Base-by-base conservation (phyloP, 1,284 basidiomycete genomes). In the Cryptococcus sp. region DNA sequence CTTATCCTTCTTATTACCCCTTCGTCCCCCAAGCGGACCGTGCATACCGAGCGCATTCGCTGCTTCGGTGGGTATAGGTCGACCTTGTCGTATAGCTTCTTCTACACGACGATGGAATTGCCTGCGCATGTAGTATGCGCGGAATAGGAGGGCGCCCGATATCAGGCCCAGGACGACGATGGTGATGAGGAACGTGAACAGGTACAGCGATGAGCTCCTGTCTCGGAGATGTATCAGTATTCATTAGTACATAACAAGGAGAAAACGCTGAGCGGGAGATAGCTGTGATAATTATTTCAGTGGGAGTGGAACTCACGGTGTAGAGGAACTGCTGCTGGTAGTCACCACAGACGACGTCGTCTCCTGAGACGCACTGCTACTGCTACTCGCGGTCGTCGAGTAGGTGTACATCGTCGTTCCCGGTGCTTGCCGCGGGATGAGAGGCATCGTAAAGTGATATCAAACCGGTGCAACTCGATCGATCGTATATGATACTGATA, bases 111-210 rank as follows among this genome's bases (percentile, higher is more conserved):
- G 58, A 22, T 69, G 73, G 53, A 73, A 77, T 45, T 71, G 65
- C 13, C 75, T 63, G 17, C 76, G 66, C 8, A 77, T 54, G 50
- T 72, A 56, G 60, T 71, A 70, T 3, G 76, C 76, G 16, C 78
- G 65, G 25, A 72, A 54, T 23, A 80, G 58, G 10, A 80, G 68
- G 3, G 56, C 67, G 35, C 64, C 68, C 10, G 73, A 71, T 17
- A 79, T 76, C 8, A 67, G 38, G 2, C 62, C 68, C 41, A 79
- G 71, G 27, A 78, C 64, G 40, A 77, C 55, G 51, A 78, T 66
- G 31, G 73, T 74, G 27, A 76, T 77, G 25, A 80, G 68, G 61
- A 80, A 78, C 7, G 76, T 77, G 68, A 77, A 78, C 17, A 80
- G 68, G 59, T 80, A 80, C 23, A 80, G 62, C 6, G 72, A 63